Evolutionary conservation across 108 stramenopile genomes (phyloP).

Genomic region (Skeletonema potamos): DNA sequence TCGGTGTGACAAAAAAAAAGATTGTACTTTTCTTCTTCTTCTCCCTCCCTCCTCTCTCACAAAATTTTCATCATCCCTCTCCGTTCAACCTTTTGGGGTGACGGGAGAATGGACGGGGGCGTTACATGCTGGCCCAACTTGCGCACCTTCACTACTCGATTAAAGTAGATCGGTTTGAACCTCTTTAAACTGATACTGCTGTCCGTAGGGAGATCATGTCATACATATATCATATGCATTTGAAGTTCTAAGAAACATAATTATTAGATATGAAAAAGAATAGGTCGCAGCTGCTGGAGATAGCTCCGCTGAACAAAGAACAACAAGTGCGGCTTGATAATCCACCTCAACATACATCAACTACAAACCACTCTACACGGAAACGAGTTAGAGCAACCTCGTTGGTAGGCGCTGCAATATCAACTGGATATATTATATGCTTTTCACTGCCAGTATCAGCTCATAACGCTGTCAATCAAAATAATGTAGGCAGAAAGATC

Average conservation of each 20-base stretch:
- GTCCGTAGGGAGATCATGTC: neutral
- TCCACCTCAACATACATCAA: neutral
- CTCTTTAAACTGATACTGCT: neutral
- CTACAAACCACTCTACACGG: neutral
- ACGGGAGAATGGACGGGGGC: too few relatives aligned
- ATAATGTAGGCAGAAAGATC: neutral
- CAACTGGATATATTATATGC: neutral
- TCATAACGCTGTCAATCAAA: neutral
- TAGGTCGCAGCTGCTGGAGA: neutral
- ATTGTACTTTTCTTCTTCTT: too few relatives aligned
- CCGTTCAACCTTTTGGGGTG: neutral
- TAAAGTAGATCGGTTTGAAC: neutral
- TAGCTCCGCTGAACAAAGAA: neutral
- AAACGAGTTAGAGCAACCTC: neutral
- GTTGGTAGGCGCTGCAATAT: neutral
- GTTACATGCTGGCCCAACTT: neutral
- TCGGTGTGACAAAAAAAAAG: too few relatives aligned
- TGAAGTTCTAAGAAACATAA: neutral
- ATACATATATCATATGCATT: neutral
- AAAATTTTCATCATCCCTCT: neutral
- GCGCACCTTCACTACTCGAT: neutral
- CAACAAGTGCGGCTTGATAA: neutral
- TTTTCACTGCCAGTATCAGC: neutral
- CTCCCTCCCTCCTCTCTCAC: neutral
- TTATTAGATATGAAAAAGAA: neutral